A percentile compares a stretch with the other conserved stretches of the same genome.
Evolutionary conservation across 192 early-diverging fungal species (phyloP).

Genomic region (Diversispora eburnea): DNA sequence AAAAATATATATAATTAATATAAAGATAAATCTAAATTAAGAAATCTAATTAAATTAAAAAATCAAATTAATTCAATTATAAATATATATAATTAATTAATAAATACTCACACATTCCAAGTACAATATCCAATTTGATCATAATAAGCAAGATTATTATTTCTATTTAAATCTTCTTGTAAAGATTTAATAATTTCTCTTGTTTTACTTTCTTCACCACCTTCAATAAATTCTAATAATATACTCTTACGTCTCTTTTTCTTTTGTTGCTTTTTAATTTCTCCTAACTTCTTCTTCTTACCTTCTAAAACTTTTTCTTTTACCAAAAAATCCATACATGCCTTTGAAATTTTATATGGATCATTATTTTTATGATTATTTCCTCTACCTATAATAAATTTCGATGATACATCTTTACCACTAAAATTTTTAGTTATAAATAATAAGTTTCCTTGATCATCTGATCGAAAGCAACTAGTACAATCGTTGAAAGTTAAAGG

Average conservation of each 20-base stretch:
- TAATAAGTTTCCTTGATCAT: slow-evolving; percentile 14
- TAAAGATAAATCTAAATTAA: background rate
- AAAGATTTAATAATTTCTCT: background rate
- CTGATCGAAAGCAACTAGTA: slow-evolving; percentile 1
- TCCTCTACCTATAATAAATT: slow-evolving; percentile 15
- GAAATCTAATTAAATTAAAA: too few relatives aligned
- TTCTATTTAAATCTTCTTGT: background rate
- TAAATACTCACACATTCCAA: slow-evolving; percentile 20
- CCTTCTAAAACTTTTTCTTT: too few relatives aligned
- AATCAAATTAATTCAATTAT: too few relatives aligned
- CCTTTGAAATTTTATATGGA: background rate
- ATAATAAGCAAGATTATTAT: background rate
- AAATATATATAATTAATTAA: background rate
- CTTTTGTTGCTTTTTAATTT: too few relatives aligned
- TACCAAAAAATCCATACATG: slow-evolving; percentile 3
- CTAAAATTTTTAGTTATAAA: background rate
- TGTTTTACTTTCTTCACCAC: background rate
- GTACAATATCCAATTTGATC: slow-evolving; percentile 28
- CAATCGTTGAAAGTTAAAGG: slow-evolving; percentile 5
- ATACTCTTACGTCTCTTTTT: too few relatives aligned
- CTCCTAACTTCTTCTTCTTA: too few relatives aligned
- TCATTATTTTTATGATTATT: background rate
- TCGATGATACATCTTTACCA: background rate
- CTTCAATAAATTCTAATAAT: too few relatives aligned
- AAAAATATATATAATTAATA: background rate